A percentile compares a stretch with the other conserved stretches of the same genome.
These are phyloP conservation scores for Pholiota adiposa DNA, from an alignment of 1,284 basidiomycete species.

Conservation along the genomic window DNA sequence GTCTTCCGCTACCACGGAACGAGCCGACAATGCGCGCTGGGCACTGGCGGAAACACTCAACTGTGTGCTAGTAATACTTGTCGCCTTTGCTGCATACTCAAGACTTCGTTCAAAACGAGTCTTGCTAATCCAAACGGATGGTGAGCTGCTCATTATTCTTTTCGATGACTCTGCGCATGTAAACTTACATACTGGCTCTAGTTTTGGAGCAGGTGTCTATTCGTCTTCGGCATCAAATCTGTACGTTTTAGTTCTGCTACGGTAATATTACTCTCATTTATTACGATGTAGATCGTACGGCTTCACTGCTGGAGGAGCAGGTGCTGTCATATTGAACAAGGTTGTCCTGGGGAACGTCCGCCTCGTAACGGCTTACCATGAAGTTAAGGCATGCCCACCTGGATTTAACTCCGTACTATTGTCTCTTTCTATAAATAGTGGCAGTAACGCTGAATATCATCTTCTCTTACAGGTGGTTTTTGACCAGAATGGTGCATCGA, in stretches of 20 bases:
- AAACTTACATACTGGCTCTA: neutral
- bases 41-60: slow-evolving; percentile 17
- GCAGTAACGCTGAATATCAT: neutral
- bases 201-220: slow-evolving; percentile 32
- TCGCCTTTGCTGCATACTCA: slow-evolving; percentile 27
- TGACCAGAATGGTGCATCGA: slow-evolving; percentile 14
- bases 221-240: slow-evolving; percentile 30
- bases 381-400: slow-evolving; percentile 26
- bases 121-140: slow-evolving; percentile 26
- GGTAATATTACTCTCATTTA: neutral
- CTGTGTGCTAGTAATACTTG: slow-evolving; percentile 23
- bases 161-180: neutral
- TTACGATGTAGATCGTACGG: slow-evolving; percentile 21
- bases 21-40: slow-evolving; percentile 23
- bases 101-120: slow-evolving; percentile 29
- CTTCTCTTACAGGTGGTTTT: slow-evolving; percentile 13
- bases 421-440: neutral
- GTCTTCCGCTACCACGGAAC: slow-evolving; percentile 32
- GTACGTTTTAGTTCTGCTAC: slow-evolving; percentile 15
- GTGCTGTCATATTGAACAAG: slow-evolving; percentile 28
- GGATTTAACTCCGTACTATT: slow-evolving; percentile 31
- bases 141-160: slow-evolving; percentile 17
- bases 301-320: slow-evolving; percentile 19
- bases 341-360: slow-evolving; percentile 30
- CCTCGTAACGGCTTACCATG: slow-evolving; percentile 20